Base-by-base conservation (phyloP, 2,329 filamentous ascomycete genomes). In the Tricladium varicosporioides region DNA sequence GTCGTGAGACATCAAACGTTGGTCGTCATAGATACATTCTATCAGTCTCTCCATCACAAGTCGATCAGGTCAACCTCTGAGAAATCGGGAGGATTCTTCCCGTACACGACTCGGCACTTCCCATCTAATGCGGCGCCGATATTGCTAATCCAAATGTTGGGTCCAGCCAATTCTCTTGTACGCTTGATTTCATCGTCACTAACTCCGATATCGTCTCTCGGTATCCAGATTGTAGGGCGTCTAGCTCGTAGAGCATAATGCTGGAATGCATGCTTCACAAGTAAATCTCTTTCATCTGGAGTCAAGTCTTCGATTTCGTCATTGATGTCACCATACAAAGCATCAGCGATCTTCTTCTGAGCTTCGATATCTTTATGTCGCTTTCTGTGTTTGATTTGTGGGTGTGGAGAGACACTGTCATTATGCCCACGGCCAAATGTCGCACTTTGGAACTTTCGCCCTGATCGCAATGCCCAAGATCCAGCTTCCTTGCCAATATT, bases 231-330 rank as follows among this genome's bases (percentile, higher is more conserved):
- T 0, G 90, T 91, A 0, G 94, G 94, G 53, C 92, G 82, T 52
- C 89, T 84, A 1, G 92, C 90, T 8, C 94, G 85, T 40, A 97
- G 79, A 0, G 94, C 94, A 33, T 86, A 87, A 69, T 99, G 94
- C 74, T 92, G 87, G 73, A 99, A 99, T 0, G 93, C 92, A 67
- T 92, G 87, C 54, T 87, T 87, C 11, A 94, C 89, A 42, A 97
- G 83, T 57, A 85, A 80, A 69, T 97, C 92, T 65, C 94, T 83
- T 71, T 97, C 91, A 15, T 93, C 90, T 0, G 92, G 91, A 1
- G 91, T 94, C 49, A 99, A 78, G 70, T 99, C 94, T 72, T 97
- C 93, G 61, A 99, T 87, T 76, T 96, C 92, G 68, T 97, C 93
- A 63, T 93, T 87, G 66, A 92, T 89, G 3, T 89, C 89, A 18